Base-by-base conservation (phyloP, 768 basidiomycete species). In the Leccinum boreale region DNA sequence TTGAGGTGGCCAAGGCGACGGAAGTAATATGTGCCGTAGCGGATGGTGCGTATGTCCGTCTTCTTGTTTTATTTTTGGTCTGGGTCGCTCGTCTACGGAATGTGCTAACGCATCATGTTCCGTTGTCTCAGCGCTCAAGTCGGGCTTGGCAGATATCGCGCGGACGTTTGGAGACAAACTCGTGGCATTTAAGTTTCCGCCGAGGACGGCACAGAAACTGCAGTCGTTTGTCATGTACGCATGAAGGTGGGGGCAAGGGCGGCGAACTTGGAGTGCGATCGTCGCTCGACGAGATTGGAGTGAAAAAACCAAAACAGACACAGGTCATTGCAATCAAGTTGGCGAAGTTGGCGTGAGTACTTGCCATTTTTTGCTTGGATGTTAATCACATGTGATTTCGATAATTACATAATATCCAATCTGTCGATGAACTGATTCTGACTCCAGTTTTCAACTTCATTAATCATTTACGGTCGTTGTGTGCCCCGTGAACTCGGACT, bases 141-240 rank as follows among this genome's bases (percentile, higher is more conserved):
- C 84, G 50, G 86, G 86, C 3, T 70, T 92, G 11, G 81, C 80
- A 33, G 77, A 83, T 36, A 84, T 93, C 51, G 80, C 83, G 49
- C 76, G 82, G 65, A 90, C 86, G 51, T 93, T 92, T 70, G 87
- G 88, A 5, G 81, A 85, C 62, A 88, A 85, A 67, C 74, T 93
- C 46, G 69, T 78, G 2, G 90, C 89, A 12, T 92, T 90, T 79
- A 89, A 81, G 70, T 90, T 92, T 64, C 85, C 91, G 3, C 83
- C 86, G n/a, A 74, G 77, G 58, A 83, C 75, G 12, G 89, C 87
- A 10, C 76, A 71, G 60, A 87, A 85, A 73, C 66, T 93, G 56
- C 89, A 91, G 71, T 79, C 74, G 0, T 90, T 88, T 69, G 75
- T 89, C 52, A 88, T 91, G 65, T 86, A 85, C 69, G 78, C 78